Percentiles rank a stretch among this genome's conserved stretches.
Evolutionary conservation across 2,329 filamentous ascomycete species (phyloP).

Genomic region (Aspergillus brunneoviolaceus): DNA sequence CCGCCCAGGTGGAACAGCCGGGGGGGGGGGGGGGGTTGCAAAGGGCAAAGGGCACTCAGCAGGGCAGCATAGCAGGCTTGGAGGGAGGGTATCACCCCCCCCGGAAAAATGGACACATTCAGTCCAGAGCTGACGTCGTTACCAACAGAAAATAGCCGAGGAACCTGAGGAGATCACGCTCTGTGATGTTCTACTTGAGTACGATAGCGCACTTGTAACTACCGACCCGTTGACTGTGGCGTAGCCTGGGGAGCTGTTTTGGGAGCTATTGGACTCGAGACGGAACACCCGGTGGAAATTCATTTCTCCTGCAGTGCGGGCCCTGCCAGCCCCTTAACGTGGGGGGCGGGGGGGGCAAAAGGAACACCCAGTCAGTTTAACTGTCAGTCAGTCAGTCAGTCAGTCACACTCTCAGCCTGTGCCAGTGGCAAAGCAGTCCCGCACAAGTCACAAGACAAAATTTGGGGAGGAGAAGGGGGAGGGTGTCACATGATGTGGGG

Average conservation of each 20-base stretch:
- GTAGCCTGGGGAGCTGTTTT: neutral
- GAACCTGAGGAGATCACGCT: neutral
- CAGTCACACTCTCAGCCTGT: neutral
- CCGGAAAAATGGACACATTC: neutral
- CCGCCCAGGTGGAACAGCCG: neutral
- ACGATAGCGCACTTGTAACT: neutral
- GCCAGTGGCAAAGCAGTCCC: slow-evolving; percentile 6
- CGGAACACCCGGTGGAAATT: neutral
- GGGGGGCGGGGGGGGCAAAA: neutral
- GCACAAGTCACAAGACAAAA: slow-evolving; percentile 23
- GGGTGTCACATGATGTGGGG: slow-evolving; percentile 24
- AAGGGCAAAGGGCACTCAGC: too few relatives aligned
- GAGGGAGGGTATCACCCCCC: neutral
- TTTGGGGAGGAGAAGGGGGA: neutral
- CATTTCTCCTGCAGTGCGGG: neutral
- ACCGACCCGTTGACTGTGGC: slow-evolving; percentile 2
- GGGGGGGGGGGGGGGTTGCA: neutral
- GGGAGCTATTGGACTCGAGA: neutral
- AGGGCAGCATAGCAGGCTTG: neutral
- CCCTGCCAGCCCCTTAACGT: neutral
- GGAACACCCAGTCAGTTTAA: neutral
- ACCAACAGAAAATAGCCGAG: slow-evolving; percentile 13
- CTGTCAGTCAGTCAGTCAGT: neutral
- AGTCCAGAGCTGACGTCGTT: neutral
- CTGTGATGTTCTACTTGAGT: neutral